These are phyloP conservation scores for Colletotrichum limetticola DNA, from an alignment of 2,329 filamentous ascomycete species.

Conservation along the genomic window DNA sequence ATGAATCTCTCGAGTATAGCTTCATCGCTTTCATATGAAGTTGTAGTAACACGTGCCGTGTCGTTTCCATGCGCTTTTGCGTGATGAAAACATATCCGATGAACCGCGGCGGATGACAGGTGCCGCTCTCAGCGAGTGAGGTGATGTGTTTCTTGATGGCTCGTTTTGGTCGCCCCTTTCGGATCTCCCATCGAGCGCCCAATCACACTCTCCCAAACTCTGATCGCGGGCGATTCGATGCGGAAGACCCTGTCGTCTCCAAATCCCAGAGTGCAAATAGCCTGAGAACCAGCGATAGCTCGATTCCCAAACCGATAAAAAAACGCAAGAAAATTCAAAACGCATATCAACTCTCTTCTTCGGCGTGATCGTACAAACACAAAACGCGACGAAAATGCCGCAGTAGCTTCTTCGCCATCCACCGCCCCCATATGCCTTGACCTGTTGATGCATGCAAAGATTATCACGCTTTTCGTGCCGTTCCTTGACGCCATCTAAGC, in stretches of 20 bases:
- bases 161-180: constrained; percentile 31
- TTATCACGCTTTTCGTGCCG: constrained; percentile 53
- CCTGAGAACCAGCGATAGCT: neutral
- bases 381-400: constrained; percentile 17
- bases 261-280: neutral
- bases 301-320: neutral
- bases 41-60: constrained; percentile 21
- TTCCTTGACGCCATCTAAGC: constrained; percentile 46
- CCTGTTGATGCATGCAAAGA: constrained; percentile 53
- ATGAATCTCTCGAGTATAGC: constrained; percentile 37
- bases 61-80: constrained; percentile 15
- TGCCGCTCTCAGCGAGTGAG: neutral
- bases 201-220: constrained; percentile 20
- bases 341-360: constrained; percentile 30
- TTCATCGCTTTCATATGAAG: constrained; percentile 31
- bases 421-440: constrained; percentile 45
- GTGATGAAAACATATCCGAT: constrained; percentile 13
- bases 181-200: constrained; percentile 30
- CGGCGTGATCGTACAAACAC: constrained; percentile 36
- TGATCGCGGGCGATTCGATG: constrained; percentile 20
- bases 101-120: neutral
- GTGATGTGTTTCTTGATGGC: constrained; percentile 3
- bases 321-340: constrained; percentile 19
- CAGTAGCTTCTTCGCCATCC: constrained; percentile 38
- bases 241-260: neutral